Evolutionary conservation across 768 basidiomycete species (phyloP), one percentile per base, ranked within the genome.

Genomic region (Candolleomyces aberdarensis): DNA sequence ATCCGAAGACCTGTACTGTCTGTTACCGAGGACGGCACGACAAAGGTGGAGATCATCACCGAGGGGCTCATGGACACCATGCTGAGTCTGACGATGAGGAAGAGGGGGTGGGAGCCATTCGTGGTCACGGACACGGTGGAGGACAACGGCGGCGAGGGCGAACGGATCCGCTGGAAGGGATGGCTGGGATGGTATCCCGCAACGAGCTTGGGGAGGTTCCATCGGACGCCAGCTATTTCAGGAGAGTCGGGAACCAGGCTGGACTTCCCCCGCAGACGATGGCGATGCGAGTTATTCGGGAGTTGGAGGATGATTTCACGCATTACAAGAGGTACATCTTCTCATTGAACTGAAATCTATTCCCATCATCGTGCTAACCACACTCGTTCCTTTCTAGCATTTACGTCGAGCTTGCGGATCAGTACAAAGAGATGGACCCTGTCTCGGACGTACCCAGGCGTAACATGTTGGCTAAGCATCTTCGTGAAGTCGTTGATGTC

Each of bases 291-390:
- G 93, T 97, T 11, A 76, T 98, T 32, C 72, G 89, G 62, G 94
- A 96, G 73, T 78, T 99, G 8, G 96, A 98, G 70, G 94, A 94
- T 62, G 96, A 99, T 70, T 98, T 98, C 69, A 85, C 85, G 40
- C 93, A 94, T 74, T 96, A 96, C 72, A 97, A 94, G 75, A 87
- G 89, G 97, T 98, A 65, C 31, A 86, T 77, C 26, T 26, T 26
- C 26, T 26, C 26, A 26, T 26, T 26, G 26, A 3, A 26, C 26
- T 26, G 26, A 26, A 26, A 2, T 26, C 3, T 3, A 26, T 26
- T 26, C 26, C 26, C 26, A 26, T 26, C 17, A 46, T 46, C 14
- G 44, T 50, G 55, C 22, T 61, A 49, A 22, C n/a, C 46, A 54
- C 19, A 62, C 59, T 47, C 39, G 26, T 26, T 3, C 26, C 26